Conservation (phyloP, 2,329 filamentous ascomycete species). For the Aspergillus flavus region DNA sequence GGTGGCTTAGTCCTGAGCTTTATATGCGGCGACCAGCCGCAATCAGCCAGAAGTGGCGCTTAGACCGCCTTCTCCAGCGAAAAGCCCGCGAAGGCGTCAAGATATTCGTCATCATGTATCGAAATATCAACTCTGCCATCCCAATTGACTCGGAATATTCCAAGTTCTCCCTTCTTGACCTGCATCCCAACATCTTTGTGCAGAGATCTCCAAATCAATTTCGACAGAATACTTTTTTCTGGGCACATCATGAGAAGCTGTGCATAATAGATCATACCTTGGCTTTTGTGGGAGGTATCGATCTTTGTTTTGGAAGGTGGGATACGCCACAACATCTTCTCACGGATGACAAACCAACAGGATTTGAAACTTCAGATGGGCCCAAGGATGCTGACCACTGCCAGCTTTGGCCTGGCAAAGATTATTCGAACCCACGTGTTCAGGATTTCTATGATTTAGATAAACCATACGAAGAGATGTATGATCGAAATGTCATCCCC, state of each 20-base stretch:
- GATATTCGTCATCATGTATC: slow-evolving; percentile 95
- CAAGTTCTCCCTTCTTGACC: slow-evolving; percentile 90
- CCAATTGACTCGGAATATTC: slow-evolving; percentile 99
- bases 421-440: slow-evolving; percentile 95
- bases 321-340: slow-evolving; percentile 92
- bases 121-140: slow-evolving; percentile 95
- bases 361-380: slow-evolving; percentile 76
- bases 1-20: slow-evolving; percentile 96
- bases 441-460: slow-evolving; percentile 93
- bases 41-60: slow-evolving; percentile 96
- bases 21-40: slow-evolving; percentile 92
- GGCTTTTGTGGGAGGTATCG: slow-evolving; percentile 92
- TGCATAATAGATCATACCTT: slow-evolving; percentile 94
- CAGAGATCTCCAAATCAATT: slow-evolving; percentile 97
- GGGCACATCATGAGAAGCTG: slow-evolving; percentile 98
- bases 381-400: slow-evolving; percentile 90
- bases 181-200: slow-evolving; percentile 95
- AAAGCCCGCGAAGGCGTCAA: slow-evolving; percentile 96
- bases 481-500: slow-evolving; percentile 83
- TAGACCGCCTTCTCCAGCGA: slow-evolving; percentile 87
- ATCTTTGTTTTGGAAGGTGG: slow-evolving; percentile 96
- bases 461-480: slow-evolving; percentile 98
- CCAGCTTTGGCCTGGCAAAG: slow-evolving; percentile 95
- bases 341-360: slow-evolving; percentile 90
- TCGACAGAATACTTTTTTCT: slow-evolving; percentile 99